These are phyloP conservation scores for Leccinum fuscescens DNA, from an alignment of 1,284 basidiomycete species.

Conservation along the genomic window DNA sequence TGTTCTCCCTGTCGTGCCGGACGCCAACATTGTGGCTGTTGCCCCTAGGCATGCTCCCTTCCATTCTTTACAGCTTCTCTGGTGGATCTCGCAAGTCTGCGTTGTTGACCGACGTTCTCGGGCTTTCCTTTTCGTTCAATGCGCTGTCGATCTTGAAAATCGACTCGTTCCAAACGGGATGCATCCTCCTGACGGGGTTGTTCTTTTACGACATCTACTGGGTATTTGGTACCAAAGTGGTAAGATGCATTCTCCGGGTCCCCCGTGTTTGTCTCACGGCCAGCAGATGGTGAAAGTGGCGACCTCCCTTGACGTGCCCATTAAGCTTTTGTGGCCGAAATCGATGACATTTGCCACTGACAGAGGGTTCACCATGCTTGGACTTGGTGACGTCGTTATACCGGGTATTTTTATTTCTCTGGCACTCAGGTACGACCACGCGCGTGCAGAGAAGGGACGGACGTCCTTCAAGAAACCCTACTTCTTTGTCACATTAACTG, in stretches of 20 bases:
- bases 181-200: constrained; percentile 75
- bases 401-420: constrained; percentile 90
- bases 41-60: constrained; percentile 64
- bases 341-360: constrained; percentile 54
- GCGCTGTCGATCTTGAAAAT: constrained; percentile 82
- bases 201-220: constrained; percentile 91
- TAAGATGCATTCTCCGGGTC: constrained; percentile 28
- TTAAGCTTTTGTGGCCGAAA: constrained; percentile 88
- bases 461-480: constrained; percentile 72
- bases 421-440: constrained; percentile 84
- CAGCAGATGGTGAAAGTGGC: constrained; percentile 89
- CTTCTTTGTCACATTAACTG: constrained; percentile 69
- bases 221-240: constrained; percentile 83
- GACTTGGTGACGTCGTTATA: constrained; percentile 88
- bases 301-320: constrained; percentile 89
- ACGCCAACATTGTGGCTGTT: constrained; percentile 67
- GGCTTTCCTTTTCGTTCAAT: constrained; percentile 82
- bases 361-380: constrained; percentile 86
- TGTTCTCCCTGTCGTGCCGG: constrained; percentile 51
- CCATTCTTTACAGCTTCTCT: constrained; percentile 64
- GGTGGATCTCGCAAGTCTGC: constrained; percentile 57
- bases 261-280: background rate
- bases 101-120: constrained; percentile 78
- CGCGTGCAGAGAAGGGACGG: constrained; percentile 39
- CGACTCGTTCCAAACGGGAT: constrained; percentile 90